Evolutionary conservation across 2,329 filamentous ascomycete species (phyloP).

Genomic region (Penicillium paneum): DNA sequence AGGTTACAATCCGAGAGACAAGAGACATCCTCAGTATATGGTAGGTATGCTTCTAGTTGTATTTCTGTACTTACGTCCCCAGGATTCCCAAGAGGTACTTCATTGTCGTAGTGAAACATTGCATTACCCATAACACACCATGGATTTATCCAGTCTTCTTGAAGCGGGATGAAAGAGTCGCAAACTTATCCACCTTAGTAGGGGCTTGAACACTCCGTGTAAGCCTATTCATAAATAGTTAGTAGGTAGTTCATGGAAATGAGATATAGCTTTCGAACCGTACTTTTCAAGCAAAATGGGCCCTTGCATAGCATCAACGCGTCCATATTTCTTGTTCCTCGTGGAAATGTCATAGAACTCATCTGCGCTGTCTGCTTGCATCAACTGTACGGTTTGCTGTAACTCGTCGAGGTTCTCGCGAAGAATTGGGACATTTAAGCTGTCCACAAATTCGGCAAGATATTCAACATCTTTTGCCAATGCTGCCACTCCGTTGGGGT

Average conservation of each 20-base stretch:
- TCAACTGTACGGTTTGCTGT: conserved; percentile 83
- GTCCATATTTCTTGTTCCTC: conserved; percentile 87
- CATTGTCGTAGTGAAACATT: background rate
- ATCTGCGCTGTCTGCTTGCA: conserved; percentile 84
- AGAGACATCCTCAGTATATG: background rate
- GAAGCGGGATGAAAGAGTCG: conserved; percentile 72
- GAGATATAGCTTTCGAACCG: conserved; percentile 20
- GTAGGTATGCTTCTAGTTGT: background rate
- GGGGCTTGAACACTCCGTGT: conserved; percentile 61
- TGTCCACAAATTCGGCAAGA: conserved; percentile 80
- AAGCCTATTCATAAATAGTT: conserved; percentile 49
- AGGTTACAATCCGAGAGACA: background rate
- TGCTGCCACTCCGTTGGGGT: conserved; percentile 76
- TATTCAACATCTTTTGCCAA: conserved; percentile 81
- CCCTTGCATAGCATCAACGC: conserved; percentile 87
- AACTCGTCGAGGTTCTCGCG: conserved; percentile 88
- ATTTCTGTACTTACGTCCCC: too few species aligned
- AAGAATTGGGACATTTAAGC: conserved; percentile 82
- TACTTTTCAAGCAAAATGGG: conserved; percentile 90
- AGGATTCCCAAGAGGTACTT: background rate
- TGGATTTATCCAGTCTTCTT: conserved; percentile 52
- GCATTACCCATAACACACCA: background rate
- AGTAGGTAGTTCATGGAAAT: conserved; percentile 10
- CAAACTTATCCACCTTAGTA: conserved; percentile 61
- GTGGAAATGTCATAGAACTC: conserved; percentile 93